These are phyloP conservation scores for Penicillium tannophilum DNA, from an alignment of 495 filamentous ascomycete species.

Conservation along the genomic window DNA sequence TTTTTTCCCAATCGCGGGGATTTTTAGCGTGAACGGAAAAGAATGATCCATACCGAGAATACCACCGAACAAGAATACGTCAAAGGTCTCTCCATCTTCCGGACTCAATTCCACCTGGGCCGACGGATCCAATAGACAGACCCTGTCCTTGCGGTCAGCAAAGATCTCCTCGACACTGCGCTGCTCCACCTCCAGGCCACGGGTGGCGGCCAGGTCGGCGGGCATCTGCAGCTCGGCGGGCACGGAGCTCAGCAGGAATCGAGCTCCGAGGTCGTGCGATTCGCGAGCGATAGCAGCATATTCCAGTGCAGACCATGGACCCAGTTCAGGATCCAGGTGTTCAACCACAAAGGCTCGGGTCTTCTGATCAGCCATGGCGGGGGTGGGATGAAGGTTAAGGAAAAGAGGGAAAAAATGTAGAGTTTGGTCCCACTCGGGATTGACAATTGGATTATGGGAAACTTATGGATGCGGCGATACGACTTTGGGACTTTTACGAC, in stretches of 20 bases:
- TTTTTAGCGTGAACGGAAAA: neutral
- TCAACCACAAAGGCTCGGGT: slow-evolving; percentile 82
- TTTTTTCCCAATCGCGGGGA: neutral
- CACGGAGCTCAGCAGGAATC: slow-evolving; percentile 86
- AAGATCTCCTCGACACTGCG: slow-evolving; percentile 79
- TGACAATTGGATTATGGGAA: neutral
- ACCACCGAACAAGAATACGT: slow-evolving; percentile 92
- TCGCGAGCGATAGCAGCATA: slow-evolving; percentile 85
- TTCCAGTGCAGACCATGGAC: slow-evolving; percentile 90
- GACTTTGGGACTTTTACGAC: slow-evolving; percentile 11
- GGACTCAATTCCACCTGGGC: slow-evolving; percentile 79
- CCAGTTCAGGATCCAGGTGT: slow-evolving; percentile 90
- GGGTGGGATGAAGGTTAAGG: slow-evolving; percentile 4
- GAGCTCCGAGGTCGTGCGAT: slow-evolving; percentile 63
- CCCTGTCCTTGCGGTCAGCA: slow-evolving; percentile 61
- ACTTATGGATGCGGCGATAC: slow-evolving; percentile 17
- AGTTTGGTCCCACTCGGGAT: slow-evolving; percentile 9
- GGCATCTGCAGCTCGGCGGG: slow-evolving; percentile 68
- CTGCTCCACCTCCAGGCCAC: slow-evolving; percentile 66
- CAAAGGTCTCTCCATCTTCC: slow-evolving; percentile 78
- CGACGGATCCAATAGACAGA: slow-evolving; percentile 88
- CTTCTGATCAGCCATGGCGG: slow-evolving; percentile 32
- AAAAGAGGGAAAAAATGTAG: slow-evolving; percentile 10
- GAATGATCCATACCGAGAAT: slow-evolving; percentile 72
- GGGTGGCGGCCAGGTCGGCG: slow-evolving; percentile 55